Percentiles rank a stretch among this genome's conserved stretches.
These are phyloP conservation scores for Orbilia brochopaga DNA, from an alignment of 2,329 filamentous ascomycete species.

Conservation along the genomic window DNA sequence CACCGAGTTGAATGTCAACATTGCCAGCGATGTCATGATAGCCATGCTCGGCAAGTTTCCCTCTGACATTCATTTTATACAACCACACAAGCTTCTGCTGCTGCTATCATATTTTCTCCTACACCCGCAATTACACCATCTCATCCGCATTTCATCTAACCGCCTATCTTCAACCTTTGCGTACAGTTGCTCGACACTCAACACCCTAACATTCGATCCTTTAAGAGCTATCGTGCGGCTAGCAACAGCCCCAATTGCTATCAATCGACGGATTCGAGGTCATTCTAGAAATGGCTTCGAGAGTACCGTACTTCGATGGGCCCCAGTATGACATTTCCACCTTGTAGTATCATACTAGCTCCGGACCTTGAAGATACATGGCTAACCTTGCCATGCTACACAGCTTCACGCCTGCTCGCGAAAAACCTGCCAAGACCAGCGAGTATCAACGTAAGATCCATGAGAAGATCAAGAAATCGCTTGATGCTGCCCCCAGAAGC, in stretches of 20 bases:
- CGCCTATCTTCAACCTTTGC: too few species aligned
- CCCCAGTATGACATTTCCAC: not conserved
- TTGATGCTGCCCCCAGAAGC: not conserved
- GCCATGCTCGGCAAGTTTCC: not conserved
- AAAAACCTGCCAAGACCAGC: not conserved
- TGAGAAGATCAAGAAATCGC: conserved; percentile 9
- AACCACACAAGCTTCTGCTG: not conserved
- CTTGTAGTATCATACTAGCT: not conserved
- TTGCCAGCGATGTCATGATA: not conserved
- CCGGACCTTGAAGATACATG: not conserved
- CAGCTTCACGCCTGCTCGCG: not conserved
- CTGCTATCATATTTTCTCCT: too few species aligned
- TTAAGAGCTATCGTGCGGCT: not conserved
- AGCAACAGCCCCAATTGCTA: not conserved
- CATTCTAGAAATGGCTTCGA: not conserved
- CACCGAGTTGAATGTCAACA: too few species aligned
- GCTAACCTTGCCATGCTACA: not conserved
- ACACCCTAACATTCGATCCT: too few species aligned
- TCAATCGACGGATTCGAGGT: not conserved
- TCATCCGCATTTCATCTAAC: too few species aligned
- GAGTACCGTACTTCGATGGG: not conserved
- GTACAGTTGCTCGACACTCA: too few species aligned
- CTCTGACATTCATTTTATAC: not conserved
- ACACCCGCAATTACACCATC: too few species aligned
- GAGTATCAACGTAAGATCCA: not conserved